Percentiles rank a stretch among this genome's conserved stretches.
phyloP scores from a whole-genome alignment of 306 rosid species.

The Cicer chorassanicum region DNA sequence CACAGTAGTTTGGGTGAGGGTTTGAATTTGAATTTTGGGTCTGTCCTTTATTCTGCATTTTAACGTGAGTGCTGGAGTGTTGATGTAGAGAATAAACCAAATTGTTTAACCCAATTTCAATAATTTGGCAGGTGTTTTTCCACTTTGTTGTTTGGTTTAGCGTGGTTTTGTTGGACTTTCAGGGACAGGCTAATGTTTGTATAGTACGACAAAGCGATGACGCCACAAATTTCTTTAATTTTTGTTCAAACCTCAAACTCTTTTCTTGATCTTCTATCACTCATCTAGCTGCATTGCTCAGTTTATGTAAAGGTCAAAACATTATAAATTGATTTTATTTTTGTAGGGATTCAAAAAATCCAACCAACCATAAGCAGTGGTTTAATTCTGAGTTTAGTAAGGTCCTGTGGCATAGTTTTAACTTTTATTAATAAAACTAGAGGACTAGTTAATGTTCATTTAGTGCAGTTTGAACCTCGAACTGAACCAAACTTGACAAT shows the following conservation, averaged over 20 bases:
- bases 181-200: neutral
- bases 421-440: conserved; percentile 1
- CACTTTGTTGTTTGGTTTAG: neutral
- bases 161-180: conserved; percentile 14
- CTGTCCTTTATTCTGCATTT: conserved; percentile 12
- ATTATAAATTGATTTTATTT: conserved; percentile 18
- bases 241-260: conserved; percentile 1
- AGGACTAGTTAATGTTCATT: conserved; percentile 20
- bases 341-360: neutral
- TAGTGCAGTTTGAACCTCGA: conserved; percentile 16
- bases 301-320: conserved; percentile 19
- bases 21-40: conserved; percentile 22
- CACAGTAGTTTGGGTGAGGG: neutral
- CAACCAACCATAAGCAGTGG: neutral
- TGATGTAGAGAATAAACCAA: conserved; percentile 1
- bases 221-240: neutral
- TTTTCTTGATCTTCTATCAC: neutral
- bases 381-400: conserved; percentile 4
- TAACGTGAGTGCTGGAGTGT: neutral
- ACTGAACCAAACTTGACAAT: conserved; percentile 7
- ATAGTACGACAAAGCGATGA: conserved; percentile 4
- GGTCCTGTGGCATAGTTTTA: conserved; percentile 6
- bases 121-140: neutral
- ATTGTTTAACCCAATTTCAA: neutral
- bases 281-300: neutral